Evolutionary conservation across 495 filamentous ascomycete species (phyloP).

Genomic region (Aspergillus affinis): DNA sequence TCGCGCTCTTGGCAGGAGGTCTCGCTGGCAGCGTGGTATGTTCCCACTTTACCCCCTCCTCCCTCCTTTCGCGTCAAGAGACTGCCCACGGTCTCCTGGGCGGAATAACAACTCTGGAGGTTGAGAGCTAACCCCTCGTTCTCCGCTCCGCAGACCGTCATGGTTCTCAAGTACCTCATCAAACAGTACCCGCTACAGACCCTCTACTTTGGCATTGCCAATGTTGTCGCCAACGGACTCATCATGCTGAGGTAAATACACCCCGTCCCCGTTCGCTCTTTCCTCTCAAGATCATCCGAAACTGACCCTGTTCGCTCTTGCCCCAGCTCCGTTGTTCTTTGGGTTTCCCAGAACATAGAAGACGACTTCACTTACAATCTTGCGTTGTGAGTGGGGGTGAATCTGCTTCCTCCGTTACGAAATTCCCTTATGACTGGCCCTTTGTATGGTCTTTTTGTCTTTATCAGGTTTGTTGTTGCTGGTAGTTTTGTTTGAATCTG

Average conservation of each 20-base stretch:
- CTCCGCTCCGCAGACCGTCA: conserved; percentile 54
- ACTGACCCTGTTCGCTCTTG: conserved; percentile 17
- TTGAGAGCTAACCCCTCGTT: conserved; percentile 9
- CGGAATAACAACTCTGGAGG: neutral
- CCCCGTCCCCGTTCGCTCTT: neutral
- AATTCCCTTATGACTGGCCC: neutral
- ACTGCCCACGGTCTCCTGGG: too few species aligned
- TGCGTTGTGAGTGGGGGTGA: conserved; percentile 58
- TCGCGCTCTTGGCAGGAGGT: conserved; percentile 90
- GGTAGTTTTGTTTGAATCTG: neutral
- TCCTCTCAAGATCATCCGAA: neutral
- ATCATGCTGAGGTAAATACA: conserved; percentile 79
- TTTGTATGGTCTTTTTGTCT: neutral
- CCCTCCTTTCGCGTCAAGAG: neutral
- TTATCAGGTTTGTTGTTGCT: neutral
- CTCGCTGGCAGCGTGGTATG: conserved; percentile 82
- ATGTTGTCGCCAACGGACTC: conserved; percentile 81
- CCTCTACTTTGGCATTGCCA: conserved; percentile 90
- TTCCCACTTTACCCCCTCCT: conserved; percentile 8
- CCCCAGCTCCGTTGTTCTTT: conserved; percentile 78
- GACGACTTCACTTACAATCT: conserved; percentile 98
- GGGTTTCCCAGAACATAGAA: conserved; percentile 98
- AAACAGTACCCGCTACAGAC: conserved; percentile 76
- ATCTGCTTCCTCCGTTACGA: neutral
- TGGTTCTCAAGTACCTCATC: conserved; percentile 91